Conservation (phyloP, 2,329 filamentous ascomycete genomes). For the Nothophaeocryptopus gaeumannii region DNA sequence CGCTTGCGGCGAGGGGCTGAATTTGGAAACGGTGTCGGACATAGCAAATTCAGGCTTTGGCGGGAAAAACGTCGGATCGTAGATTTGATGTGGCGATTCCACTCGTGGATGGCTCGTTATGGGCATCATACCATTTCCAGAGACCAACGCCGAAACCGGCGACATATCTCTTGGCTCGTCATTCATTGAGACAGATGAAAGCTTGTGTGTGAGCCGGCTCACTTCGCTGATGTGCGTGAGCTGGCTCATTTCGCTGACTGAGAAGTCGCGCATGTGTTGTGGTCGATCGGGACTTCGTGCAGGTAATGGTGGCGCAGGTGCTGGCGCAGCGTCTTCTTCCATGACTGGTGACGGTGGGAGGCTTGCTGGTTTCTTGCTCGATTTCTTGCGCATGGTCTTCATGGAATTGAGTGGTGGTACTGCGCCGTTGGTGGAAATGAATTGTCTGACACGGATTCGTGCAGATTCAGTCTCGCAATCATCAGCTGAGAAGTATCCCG, state of each 20-base stretch:
- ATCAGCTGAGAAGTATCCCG: slow-evolving; percentile 11
- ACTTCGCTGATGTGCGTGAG: slow-evolving; percentile 12
- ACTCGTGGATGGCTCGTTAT: no score
- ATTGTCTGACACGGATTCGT: slow-evolving; percentile 19
- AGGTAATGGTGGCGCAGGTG: slow-evolving; percentile 17
- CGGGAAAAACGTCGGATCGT: slow-evolving; percentile 2
- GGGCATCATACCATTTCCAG: neutral
- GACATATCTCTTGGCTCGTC: slow-evolving; percentile 16
- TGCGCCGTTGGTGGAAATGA: slow-evolving; percentile 25
- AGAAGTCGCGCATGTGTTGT: slow-evolving; percentile 13
- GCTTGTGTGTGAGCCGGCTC: slow-evolving; percentile 13
- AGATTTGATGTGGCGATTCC: no score
- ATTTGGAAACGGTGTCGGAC: neutral
- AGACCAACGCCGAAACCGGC: slow-evolving; percentile 13
- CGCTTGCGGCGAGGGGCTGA: neutral
- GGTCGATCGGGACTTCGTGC: slow-evolving; percentile 21
- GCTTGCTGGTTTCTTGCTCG: slow-evolving; percentile 12
- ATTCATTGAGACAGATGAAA: slow-evolving; percentile 16
- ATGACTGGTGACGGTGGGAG: slow-evolving; percentile 19
- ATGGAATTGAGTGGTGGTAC: slow-evolving; percentile 21
- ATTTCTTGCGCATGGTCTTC: slow-evolving; percentile 19
- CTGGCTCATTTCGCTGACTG: slow-evolving; percentile 9
- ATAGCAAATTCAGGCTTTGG: neutral
- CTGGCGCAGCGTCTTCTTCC: slow-evolving; percentile 17
- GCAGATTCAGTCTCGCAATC: slow-evolving; percentile 16